These are phyloP conservation scores for Coniferiporia weirii DNA, from an alignment of 1,284 basidiomycete species.

Conservation along the genomic window DNA sequence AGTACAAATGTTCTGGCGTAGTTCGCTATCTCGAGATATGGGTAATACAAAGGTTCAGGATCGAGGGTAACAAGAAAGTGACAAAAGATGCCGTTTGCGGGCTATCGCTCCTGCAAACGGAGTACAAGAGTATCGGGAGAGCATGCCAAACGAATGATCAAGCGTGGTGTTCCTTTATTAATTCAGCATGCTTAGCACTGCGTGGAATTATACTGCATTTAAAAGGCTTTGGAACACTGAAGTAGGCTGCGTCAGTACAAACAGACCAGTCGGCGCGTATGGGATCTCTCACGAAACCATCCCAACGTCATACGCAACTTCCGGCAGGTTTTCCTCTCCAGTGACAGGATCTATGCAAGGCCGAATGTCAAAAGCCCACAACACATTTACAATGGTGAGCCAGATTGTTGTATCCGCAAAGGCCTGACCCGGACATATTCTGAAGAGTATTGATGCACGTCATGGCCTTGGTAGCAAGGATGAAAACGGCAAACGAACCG, in stretches of 20 bases:
- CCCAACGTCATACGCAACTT: background rate
- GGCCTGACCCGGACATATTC: constrained; percentile 12
- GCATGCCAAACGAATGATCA: background rate
- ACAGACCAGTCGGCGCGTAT: background rate
- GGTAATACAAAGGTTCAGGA: too few species aligned
- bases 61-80: too few species aligned
- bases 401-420: constrained; percentile 14
- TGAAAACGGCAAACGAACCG: background rate
- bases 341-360: constrained; percentile 4
- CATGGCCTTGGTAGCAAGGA: too few species aligned
- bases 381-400: constrained; percentile 13
- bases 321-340: background rate
- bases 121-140: too few species aligned
- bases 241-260: background rate
- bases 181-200: background rate
- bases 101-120: too few species aligned
- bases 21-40: too few species aligned
- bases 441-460: background rate
- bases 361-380: constrained; percentile 9
- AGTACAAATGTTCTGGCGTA: too few species aligned
- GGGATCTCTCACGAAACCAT: background rate
- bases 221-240: background rate
- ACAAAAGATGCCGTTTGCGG: too few species aligned
- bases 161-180: background rate
- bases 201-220: background rate